A percentile compares a stretch with the other conserved stretches of the same genome.
These are phyloP conservation scores for Manihot esculenta DNA, from an alignment of 441 rosid genomes.

Conservation along the genomic window DNA sequence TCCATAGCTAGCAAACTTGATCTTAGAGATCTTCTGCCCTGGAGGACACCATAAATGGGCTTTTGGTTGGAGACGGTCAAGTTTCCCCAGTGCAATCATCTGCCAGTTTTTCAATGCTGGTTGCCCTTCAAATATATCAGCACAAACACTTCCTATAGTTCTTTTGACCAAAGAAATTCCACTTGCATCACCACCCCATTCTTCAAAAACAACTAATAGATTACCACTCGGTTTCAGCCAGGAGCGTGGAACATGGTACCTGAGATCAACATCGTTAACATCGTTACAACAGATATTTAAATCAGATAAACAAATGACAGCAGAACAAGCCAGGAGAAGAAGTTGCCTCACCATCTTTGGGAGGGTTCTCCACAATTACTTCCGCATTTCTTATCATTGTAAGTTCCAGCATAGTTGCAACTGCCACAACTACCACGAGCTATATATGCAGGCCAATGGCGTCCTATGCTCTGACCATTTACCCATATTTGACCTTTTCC, in stretches of 20 bases:
- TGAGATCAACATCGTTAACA: conserved; percentile 22
- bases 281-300: too few species aligned
- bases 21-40: conserved; percentile 69
- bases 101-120: conserved; percentile 70
- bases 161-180: conserved; percentile 75
- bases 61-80: conserved; percentile 71
- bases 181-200: conserved; percentile 89
- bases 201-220: conserved; percentile 85
- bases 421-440: conserved; percentile 71
- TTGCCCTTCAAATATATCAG: conserved; percentile 79
- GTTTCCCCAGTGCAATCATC: conserved; percentile 38
- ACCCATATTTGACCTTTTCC: conserved; percentile 97
- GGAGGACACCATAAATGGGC: conserved; percentile 79
- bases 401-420: conserved; percentile 78
- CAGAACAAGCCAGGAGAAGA: not conserved
- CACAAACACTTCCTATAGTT: conserved; percentile 66
- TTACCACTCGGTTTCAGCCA: conserved; percentile 88
- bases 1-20: conserved; percentile 91
- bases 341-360: conserved; percentile 68
- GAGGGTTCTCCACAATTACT: conserved; percentile 91
- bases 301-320: not conserved
- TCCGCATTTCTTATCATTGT: conserved; percentile 66
- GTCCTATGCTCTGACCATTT: conserved; percentile 86
- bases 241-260: conserved; percentile 92
- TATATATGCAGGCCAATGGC: conserved; percentile 90